Evolutionary conservation across 2,329 filamentous ascomycete species (phyloP), one percentile per base, ranked within the genome.

Genomic region (Zymoseptoria tritici): DNA sequence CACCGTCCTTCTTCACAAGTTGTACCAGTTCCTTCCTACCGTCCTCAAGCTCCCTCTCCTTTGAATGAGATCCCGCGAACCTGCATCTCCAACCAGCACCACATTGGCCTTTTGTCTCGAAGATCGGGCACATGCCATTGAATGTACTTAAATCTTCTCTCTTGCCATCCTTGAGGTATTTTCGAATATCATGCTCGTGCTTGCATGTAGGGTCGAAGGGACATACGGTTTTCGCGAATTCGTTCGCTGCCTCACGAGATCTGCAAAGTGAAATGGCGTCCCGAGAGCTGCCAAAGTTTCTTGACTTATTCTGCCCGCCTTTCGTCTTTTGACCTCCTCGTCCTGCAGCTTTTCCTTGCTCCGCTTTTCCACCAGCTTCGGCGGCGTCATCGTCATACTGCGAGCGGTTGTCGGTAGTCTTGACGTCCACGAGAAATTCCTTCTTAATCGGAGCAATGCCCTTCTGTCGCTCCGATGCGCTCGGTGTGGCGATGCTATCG

Each of bases 1-100:
- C 26, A 29, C 26, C 26, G 26, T 29, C 26, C 26, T 29, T 29
- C 67, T 84, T 80, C 60, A 85, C 83, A 20, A 88, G 69, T 54
- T 96, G 79, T 2, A 93, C 80, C 56, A 97, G 77, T 75, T 97
- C 93, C 69, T 89, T 91, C 66, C 84, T 83, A 8, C 91, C 93
- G 73, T 96, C 92, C 57, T 87, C 85, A 20, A 80, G 85, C 65
- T 89, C 84, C 22, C 89, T 76, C 75, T 97, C 93, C 63, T 86
- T 81, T 68, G 91, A 94, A 75, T 99, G 94, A 63, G 90, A 95
- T 63, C 83, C 83, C 36, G 90, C 88, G 71, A 97, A 96, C 21
- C 93, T 88, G 73, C 94, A 99, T 73, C 93, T 96, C 92, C 93
- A 99, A 5, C 94, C 94, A 13, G 88, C 84, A 54, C 84, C 82